Conservation (phyloP, 1,284 basidiomycete genomes). For the Rugosomyces carneus region DNA sequence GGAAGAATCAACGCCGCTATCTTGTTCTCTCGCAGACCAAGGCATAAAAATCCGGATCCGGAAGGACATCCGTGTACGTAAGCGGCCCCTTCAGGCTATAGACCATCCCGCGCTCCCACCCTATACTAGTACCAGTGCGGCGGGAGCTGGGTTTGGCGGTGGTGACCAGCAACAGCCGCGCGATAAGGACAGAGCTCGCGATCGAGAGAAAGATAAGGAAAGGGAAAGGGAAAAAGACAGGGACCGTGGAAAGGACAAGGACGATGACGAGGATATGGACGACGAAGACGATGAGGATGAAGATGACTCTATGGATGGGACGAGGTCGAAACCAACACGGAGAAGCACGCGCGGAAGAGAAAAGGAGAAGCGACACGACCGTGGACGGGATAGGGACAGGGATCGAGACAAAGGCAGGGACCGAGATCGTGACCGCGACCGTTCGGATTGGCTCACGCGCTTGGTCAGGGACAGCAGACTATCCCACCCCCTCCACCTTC, state of each 20-base stretch:
- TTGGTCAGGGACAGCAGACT: conserved; percentile 8
- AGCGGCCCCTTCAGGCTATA: conserved; percentile 46
- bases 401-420: conserved; percentile 13
- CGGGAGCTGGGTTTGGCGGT: not conserved
- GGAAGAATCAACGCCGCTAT: conserved; percentile 87
- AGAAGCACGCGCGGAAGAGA: not conserved
- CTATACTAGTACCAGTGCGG: conserved; percentile 9
- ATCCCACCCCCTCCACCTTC: conserved; percentile 24
- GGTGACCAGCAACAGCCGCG: not conserved
- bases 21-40: conserved; percentile 84
- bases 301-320: conserved; percentile 8
- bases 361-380: conserved; percentile 4
- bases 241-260: conserved; percentile 10
- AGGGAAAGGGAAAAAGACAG: conserved; percentile 6
- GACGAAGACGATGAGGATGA: conserved; percentile 16
- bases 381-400: not conserved
- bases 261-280: conserved; percentile 17
- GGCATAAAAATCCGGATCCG: conserved; percentile 91
- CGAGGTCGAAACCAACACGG: not conserved
- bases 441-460: not conserved
- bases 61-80: conserved; percentile 80
- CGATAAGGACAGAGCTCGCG: conserved; percentile 7
- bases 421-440: conserved; percentile 15
- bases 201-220: conserved; percentile 9
- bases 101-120: conserved; percentile 33